Base-by-base conservation (phyloP, 768 basidiomycete genomes). In the Podaxis carcinomalis region DNA sequence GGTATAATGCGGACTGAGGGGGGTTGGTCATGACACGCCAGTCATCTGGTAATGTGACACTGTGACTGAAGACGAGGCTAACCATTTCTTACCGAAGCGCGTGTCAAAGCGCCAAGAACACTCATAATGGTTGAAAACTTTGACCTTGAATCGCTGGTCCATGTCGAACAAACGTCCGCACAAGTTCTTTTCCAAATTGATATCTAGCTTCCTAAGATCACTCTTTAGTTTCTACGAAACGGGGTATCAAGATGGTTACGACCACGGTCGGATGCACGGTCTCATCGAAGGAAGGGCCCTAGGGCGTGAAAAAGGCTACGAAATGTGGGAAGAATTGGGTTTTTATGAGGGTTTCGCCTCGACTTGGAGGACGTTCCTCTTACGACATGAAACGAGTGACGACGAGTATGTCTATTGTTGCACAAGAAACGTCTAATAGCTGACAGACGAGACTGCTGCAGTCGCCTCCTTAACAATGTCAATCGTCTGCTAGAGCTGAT, bases 241-340 rank as follows among this genome's bases (percentile, higher is more conserved):
- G 2, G 96, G 95, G 7, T 90, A 90, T 69, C 67, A 79, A 62
- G 87, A 89, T 58, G 95, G 96, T 1, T 32, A 82, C 68, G 86
- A 79, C 0, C 96, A 98, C 71, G 96, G 96, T 42, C 13, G 40
- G 4, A 19, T n/a, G 5, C 95, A 96, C 66, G 95, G 96, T 1
- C 73, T 92, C 25, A 93, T 94, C 63, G 94, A 99, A 72, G 96
- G 96, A 7, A 81, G 94, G 13, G 89, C 90, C 0, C 80, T 98
- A 16, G 96, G 95, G 1, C 81, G 87, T 57, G 89, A 93, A 66
- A 95, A 96, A 66, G 92, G 91, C 0, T 98, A 88, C 72, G 95
- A 96, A 73, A 87, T 97, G 74, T 98, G 95, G 94, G 95, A 98
- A 72, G 96, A 99, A 72, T 82, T 99, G 11, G 95, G 92, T 1